A percentile compares a stretch with the other conserved stretches of the same genome.
phyloP scores from a whole-genome alignment of 257 asterid genomes.

The Datura wrightii region DNA sequence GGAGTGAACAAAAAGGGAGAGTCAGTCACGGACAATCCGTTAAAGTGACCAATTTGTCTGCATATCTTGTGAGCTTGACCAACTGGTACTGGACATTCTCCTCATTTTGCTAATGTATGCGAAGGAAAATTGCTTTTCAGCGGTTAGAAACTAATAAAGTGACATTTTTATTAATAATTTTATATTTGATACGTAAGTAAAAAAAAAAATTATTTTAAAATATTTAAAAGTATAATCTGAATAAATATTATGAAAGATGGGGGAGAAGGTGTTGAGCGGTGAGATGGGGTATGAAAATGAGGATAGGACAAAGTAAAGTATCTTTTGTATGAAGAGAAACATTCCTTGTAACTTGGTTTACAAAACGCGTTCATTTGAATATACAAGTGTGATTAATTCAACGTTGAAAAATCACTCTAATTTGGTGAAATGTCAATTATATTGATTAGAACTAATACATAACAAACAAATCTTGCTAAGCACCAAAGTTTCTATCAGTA shows the following conservation, averaged over 20 bases:
- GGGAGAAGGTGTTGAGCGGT: too few relatives aligned
- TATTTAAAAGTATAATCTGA: too few relatives aligned
- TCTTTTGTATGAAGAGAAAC: neutral
- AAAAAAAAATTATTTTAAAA: too few relatives aligned
- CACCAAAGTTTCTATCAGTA: neutral
- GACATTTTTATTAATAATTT: too few relatives aligned
- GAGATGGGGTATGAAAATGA: too few relatives aligned
- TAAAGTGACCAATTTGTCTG: conserved; percentile 11
- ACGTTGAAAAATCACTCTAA: neutral
- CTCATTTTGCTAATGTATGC: neutral
- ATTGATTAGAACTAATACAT: neutral
- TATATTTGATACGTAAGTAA: too few relatives aligned
- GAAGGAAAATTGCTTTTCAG: too few relatives aligned
- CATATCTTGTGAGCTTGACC: neutral
- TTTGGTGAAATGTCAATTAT: conserved; percentile 23
- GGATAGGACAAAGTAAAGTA: neutral
- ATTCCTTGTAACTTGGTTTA: neutral
- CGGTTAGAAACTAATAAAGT: too few relatives aligned
- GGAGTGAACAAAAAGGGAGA: neutral
- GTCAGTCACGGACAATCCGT: conserved; percentile 5
- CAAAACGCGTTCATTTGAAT: neutral
- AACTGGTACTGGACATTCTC: neutral
- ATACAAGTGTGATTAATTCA: neutral
- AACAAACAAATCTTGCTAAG: neutral
- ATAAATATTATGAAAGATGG: too few relatives aligned